phyloP scores from a whole-genome alignment of 2,329 filamentous ascomycete genomes.

The Aurifilum marmelostoma region DNA sequence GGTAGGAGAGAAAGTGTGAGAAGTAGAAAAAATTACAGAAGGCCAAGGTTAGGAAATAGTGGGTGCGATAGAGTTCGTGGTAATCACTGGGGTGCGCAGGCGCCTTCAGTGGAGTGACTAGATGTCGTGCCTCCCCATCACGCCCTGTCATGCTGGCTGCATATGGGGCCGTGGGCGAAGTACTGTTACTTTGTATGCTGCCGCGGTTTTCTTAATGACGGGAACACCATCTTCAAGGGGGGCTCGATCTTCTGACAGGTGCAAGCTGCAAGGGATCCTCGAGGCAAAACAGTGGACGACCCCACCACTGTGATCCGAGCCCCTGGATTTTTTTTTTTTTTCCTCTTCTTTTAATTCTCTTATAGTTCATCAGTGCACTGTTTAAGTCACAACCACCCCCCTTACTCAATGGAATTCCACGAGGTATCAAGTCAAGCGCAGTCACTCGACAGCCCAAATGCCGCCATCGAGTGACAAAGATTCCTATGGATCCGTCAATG shows the following conservation, averaged over 20 bases:
- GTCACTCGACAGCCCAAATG: neutral
- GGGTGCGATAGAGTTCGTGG: conserved; percentile 1
- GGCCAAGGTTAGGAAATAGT: conserved; percentile 8
- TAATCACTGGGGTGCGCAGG: neutral
- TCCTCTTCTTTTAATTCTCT: neutral
- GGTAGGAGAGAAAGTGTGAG: conserved; percentile 2
- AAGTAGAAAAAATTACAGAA: neutral
- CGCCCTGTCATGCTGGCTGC: neutral
- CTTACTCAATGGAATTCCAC: too few relatives aligned
- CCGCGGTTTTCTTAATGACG: neutral
- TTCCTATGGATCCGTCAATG: neutral
- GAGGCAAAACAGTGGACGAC: conserved; percentile 4
- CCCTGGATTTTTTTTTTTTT: too few relatives aligned
- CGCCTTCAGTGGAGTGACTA: neutral
- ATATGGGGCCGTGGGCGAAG: neutral
- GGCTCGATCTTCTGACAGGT: conserved; percentile 12
- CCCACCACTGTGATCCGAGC: neutral
- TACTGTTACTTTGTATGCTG: too few relatives aligned
- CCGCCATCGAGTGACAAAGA: neutral
- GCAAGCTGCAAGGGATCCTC: conserved; percentile 1
- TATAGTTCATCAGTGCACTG: neutral
- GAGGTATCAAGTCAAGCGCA: neutral
- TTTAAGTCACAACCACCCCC: neutral
- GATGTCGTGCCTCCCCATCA: neutral
- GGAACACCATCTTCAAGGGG: conserved; percentile 1